Evolutionary conservation across 2,329 filamentous ascomycete genomes (phyloP).

Genomic region (Ambrosiella cleistominuta): DNA sequence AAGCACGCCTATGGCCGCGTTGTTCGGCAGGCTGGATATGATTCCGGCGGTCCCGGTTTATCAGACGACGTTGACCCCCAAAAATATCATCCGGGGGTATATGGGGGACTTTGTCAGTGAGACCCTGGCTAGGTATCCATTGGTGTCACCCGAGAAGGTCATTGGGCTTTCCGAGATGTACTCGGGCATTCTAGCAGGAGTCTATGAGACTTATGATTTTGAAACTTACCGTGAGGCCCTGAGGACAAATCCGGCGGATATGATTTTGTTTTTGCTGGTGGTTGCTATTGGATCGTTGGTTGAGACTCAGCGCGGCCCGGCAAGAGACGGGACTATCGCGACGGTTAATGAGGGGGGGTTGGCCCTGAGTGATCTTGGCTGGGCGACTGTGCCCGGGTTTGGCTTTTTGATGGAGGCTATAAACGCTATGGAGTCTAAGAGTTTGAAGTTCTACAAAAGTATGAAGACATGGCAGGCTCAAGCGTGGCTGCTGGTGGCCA

Average conservation of each 20-base stretch:
- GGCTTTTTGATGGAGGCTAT: constrained; percentile 3
- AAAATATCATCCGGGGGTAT: constrained; percentile 3
- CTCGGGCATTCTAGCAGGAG: background rate
- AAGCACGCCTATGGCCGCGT: background rate
- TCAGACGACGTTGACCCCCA: background rate
- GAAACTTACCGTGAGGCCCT: background rate
- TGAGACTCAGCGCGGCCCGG: constrained; percentile 3
- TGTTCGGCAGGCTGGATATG: background rate
- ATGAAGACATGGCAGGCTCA: constrained; percentile 1
- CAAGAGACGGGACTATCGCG: background rate
- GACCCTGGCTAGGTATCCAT: constrained; percentile 1
- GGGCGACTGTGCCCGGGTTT: constrained; percentile 4
- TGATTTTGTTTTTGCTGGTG: background rate
- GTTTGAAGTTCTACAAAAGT: constrained; percentile 1
- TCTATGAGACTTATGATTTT: background rate
- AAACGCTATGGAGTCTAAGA: background rate
- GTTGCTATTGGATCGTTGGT: constrained; percentile 4
- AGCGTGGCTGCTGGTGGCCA: constrained; percentile 3
- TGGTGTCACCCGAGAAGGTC: constrained; percentile 3
- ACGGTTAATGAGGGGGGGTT: background rate
- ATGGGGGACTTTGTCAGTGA: constrained; percentile 6
- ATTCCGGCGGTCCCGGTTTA: background rate
- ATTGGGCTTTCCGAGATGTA: constrained; percentile 4
- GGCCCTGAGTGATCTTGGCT: background rate
- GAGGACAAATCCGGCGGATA: background rate